These are phyloP conservation scores for Rhizodiscina lignyota DNA, from an alignment of 495 filamentous ascomycete species.

Conservation along the genomic window DNA sequence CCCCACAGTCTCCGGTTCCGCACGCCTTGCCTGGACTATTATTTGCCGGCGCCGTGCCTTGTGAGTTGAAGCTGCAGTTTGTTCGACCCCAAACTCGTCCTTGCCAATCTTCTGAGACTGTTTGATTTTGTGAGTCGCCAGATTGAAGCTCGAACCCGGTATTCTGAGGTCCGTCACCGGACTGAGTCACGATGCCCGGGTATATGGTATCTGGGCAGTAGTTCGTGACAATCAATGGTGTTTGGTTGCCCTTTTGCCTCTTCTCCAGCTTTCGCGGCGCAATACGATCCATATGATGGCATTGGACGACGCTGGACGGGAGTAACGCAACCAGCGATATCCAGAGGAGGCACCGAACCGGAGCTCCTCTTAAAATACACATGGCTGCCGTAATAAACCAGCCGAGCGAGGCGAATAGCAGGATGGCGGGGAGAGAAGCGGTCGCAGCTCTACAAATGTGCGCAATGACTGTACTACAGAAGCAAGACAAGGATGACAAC, in stretches of 20 bases:
- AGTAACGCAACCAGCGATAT: too few relatives aligned
- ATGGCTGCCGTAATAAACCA: too few relatives aligned
- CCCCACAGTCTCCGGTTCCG: conserved; percentile 56
- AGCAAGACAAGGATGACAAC: too few relatives aligned
- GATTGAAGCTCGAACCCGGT: conserved; percentile 47
- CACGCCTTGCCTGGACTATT: conserved; percentile 40
- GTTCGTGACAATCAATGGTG: conserved; percentile 37
- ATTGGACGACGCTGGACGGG: too few relatives aligned
- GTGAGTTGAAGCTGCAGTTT: conserved; percentile 56
- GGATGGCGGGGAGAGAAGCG: too few relatives aligned
- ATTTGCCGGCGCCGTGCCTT: conserved; percentile 31
- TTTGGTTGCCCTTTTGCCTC: conserved; percentile 11
- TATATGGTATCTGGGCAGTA: conserved; percentile 49
- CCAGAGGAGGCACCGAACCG: too few relatives aligned
- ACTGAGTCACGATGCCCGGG: conserved; percentile 52
- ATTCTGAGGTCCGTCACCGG: conserved; percentile 40
- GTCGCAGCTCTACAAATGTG: too few relatives aligned
- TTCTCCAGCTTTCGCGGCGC: conserved; percentile 8
- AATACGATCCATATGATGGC: conserved; percentile 9
- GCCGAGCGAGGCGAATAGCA: too few relatives aligned
- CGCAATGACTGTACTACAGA: too few relatives aligned
- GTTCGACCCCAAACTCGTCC: conserved; percentile 69
- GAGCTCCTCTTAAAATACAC: too few relatives aligned
- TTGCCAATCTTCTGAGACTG: conserved; percentile 53
- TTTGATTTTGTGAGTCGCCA: conserved; percentile 31